Percentiles rank a stretch among this genome's conserved stretches.
These are phyloP conservation scores for Phoma sp. DNA, from an alignment of 2,329 filamentous ascomycete genomes.

Conservation along the genomic window DNA sequence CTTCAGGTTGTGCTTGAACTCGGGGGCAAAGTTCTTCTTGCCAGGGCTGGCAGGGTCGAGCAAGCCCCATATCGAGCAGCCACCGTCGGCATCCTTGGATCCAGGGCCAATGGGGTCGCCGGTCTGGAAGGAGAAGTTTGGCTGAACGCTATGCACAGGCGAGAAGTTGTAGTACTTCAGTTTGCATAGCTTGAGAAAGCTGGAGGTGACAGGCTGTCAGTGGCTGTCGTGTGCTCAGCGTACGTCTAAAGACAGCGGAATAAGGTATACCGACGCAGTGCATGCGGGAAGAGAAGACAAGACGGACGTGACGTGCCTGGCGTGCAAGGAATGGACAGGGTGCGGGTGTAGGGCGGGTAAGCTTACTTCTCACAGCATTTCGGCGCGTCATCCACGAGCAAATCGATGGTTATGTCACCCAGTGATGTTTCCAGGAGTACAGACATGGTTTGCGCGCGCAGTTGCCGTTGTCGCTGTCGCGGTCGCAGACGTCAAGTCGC, in stretches of 20 bases:
- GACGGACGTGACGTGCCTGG: constrained; percentile 6
- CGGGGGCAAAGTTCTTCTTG: constrained; percentile 79
- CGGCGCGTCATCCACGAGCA: constrained; percentile 86
- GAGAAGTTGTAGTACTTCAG: constrained; percentile 99
- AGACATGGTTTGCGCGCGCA: constrained; percentile 67
- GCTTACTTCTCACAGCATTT: constrained; percentile 94
- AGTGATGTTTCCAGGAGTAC: constrained; percentile 91
- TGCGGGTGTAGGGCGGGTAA: constrained; percentile 17
- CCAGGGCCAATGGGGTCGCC: constrained; percentile 91
- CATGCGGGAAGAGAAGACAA: constrained; percentile 23
- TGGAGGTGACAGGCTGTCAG: constrained; percentile 60
- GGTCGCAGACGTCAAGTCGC: constrained; percentile 14
- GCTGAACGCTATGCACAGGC: constrained; percentile 89
- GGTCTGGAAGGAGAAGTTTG: constrained; percentile 94
- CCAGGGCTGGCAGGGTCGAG: constrained; percentile 66
- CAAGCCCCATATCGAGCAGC: constrained; percentile 89
- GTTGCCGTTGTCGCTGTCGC: constrained; percentile 13
- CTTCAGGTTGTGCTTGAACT: constrained; percentile 85
- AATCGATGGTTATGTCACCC: constrained; percentile 93
- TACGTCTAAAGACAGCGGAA: constrained; percentile 43
- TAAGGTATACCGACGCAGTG: constrained; percentile 27
- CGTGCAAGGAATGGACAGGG: constrained; percentile 13
- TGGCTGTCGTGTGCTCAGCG: constrained; percentile 60
- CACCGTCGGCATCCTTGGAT: constrained; percentile 85
- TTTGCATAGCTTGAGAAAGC: constrained; percentile 98